A percentile compares a stretch with the other conserved stretches of the same genome.
Evolutionary conservation across 495 filamentous ascomycete species (phyloP).

Genomic region (Xylaria castorea): DNA sequence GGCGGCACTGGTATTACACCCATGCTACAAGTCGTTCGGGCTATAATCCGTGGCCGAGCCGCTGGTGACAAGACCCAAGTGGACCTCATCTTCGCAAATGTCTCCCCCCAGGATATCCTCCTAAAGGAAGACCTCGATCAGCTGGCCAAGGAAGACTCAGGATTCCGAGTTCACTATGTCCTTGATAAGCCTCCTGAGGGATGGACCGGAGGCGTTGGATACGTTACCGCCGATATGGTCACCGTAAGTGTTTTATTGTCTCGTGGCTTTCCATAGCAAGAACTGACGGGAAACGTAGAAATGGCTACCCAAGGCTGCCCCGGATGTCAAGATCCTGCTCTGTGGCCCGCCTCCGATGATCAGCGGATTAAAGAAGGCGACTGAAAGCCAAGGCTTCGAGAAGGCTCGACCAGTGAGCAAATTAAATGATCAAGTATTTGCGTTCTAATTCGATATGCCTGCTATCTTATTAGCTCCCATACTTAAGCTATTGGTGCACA

Average conservation of each 20-base stretch:
- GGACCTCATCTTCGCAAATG: slow-evolving; percentile 95
- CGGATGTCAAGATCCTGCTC: slow-evolving; percentile 92
- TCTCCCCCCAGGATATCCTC: slow-evolving; percentile 89
- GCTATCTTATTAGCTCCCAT: too few species aligned
- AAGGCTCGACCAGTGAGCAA: slow-evolving; percentile 95
- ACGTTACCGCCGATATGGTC: slow-evolving; percentile 95
- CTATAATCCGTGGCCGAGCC: slow-evolving; percentile 82
- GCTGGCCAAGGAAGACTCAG: slow-evolving; percentile 74
- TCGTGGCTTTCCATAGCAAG: slow-evolving; percentile 42
- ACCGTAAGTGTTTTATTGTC: slow-evolving; percentile 62
- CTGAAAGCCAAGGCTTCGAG: slow-evolving; percentile 84
- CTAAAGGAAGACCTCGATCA: slow-evolving; percentile 88
- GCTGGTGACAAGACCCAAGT: slow-evolving; percentile 85
- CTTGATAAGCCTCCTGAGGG: slow-evolving; percentile 92
- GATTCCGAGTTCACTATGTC: slow-evolving; percentile 89
- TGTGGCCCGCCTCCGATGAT: slow-evolving; percentile 98
- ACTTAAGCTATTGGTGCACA: neutral
- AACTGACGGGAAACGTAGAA: slow-evolving; percentile 47
- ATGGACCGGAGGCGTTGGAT: slow-evolving; percentile 91
- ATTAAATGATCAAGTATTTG: slow-evolving; percentile 96
- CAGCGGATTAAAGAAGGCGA: slow-evolving; percentile 94
- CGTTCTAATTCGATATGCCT: slow-evolving; percentile 67
- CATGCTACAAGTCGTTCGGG: slow-evolving; percentile 94
- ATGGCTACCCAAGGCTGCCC: slow-evolving; percentile 80
- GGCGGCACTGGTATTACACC: slow-evolving; percentile 98